These are phyloP conservation scores for Podospora didyma DNA, from an alignment of 495 filamentous ascomycete species.

Conservation along the genomic window DNA sequence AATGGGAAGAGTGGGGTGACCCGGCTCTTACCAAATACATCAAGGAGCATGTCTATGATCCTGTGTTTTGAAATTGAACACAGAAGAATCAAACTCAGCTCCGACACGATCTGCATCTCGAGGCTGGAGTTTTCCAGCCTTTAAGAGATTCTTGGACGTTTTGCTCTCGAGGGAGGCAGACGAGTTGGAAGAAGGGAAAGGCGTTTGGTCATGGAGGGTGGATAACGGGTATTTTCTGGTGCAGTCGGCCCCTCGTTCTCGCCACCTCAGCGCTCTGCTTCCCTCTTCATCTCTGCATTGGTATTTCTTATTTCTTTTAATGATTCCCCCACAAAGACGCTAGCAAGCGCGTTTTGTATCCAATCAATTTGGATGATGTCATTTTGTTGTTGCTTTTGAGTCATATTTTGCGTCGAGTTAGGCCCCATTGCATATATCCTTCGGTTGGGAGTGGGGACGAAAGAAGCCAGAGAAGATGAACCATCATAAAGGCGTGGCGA, in stretches of 20 bases:
- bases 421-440: not conserved
- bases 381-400: not conserved
- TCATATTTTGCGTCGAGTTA: not conserved
- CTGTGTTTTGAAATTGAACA: constrained; percentile 29
- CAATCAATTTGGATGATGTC: not conserved
- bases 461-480: not conserved
- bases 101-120: not conserved
- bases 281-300: not conserved
- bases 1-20: constrained; percentile 79
- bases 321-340: constrained; percentile 9
- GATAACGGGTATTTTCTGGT: no score
- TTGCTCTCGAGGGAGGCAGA: no score
- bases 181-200: no score
- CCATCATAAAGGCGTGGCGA: no score
- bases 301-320: constrained; percentile 2
- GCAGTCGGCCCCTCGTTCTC: no score
- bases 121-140: not conserved
- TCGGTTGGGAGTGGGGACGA: not conserved
- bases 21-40: constrained; percentile 75
- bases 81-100: not conserved
- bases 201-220: no score
- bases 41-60: constrained; percentile 77
- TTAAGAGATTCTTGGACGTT: no score
- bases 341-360: not conserved
- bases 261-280: no score